phyloP scores from a whole-genome alignment of 441 rosid genomes.

The Codiaeum variegatum region DNA sequence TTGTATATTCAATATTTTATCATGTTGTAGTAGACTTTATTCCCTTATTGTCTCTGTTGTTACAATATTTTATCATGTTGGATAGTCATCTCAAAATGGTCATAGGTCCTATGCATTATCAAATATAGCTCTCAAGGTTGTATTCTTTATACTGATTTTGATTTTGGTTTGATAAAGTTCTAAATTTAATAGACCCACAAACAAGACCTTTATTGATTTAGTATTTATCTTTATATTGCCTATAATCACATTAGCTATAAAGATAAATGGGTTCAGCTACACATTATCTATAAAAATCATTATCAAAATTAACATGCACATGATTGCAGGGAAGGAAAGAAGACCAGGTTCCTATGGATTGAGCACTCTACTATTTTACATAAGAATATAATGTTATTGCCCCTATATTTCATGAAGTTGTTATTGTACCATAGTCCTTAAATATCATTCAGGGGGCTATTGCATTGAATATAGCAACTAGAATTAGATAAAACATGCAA shows the following conservation, averaged over 20 bases:
- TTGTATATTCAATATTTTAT: too few species aligned
- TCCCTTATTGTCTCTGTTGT: too few species aligned
- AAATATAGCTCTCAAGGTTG: too few species aligned
- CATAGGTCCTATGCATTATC: too few species aligned
- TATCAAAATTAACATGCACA: background rate
- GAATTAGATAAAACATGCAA: background rate
- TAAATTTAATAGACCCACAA: background rate
- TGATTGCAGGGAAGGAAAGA: slow-evolving; percentile 68
- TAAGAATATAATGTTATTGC: slow-evolving; percentile 65
- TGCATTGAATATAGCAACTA: too few species aligned
- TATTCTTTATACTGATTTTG: too few species aligned
- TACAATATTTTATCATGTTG: too few species aligned
- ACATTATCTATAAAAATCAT: background rate
- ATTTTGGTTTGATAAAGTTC: too few species aligned
- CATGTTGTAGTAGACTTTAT: too few species aligned
- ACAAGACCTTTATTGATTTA: background rate
- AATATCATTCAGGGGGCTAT: too few species aligned
- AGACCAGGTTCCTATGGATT: slow-evolving; percentile 80
- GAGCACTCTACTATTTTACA: slow-evolving; percentile 66
- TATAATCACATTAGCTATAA: background rate
- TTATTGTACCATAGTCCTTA: slow-evolving; percentile 55
- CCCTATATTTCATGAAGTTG: slow-evolving; percentile 59
- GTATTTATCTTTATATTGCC: background rate
- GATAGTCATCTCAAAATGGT: too few species aligned
- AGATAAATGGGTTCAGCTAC: too few species aligned